These are phyloP conservation scores for Gamsiella multidivaricata DNA, from an alignment of 192 early-diverging fungal species.

Conservation along the genomic window DNA sequence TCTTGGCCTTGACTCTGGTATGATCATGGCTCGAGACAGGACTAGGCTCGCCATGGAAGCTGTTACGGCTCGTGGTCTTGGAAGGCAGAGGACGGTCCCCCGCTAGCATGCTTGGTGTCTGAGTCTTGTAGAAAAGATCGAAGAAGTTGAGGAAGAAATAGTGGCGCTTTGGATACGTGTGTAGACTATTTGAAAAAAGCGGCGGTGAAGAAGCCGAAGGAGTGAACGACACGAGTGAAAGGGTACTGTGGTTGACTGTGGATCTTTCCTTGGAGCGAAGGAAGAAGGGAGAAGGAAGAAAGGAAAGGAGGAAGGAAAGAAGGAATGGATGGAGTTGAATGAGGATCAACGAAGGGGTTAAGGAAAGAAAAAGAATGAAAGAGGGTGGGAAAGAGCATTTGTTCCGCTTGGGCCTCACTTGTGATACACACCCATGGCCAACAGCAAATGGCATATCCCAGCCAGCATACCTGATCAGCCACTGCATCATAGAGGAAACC, in stretches of 20 bases:
- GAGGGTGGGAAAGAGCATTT: no score
- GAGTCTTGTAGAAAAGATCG: not conserved
- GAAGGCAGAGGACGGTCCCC: constrained; percentile 15
- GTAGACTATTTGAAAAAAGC: not conserved
- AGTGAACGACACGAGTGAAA: not conserved
- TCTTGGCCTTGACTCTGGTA: not conserved
- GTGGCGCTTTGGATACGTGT: not conserved
- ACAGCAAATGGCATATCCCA: no score
- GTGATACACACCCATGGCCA: no score
- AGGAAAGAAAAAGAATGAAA: not conserved
- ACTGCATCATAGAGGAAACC: no score
- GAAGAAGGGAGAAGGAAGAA: not conserved
- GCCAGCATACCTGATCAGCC: no score
- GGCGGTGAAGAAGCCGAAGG: not conserved
- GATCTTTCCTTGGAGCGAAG: no score
- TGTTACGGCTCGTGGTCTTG: constrained; percentile 10
- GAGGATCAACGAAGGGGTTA: not conserved
- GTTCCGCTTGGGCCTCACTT: no score
- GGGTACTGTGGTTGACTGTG: no score
- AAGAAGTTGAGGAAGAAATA: not conserved
- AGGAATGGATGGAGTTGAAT: not conserved
- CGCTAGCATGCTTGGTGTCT: constrained; percentile 17
- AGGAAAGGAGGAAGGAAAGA: not conserved
- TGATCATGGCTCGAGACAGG: not conserved
- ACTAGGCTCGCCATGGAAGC: constrained; percentile 35